Evolutionary conservation across 257 asterid genomes (phyloP), one percentile per base, ranked within the genome.

Genomic region (Solanum paucissectum): DNA sequence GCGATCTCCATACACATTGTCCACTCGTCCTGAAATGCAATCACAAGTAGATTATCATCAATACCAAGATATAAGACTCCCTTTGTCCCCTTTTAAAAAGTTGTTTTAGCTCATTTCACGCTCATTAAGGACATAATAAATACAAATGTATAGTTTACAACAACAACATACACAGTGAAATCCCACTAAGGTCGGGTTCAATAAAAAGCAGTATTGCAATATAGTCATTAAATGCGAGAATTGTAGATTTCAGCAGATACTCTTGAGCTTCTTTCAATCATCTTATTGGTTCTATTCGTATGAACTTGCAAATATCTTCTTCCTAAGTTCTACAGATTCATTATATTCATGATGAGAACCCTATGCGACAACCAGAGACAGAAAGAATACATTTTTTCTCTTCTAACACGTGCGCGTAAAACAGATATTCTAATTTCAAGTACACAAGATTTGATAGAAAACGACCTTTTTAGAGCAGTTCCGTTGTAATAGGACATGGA

Each of bases 1-100:
- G 42, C 99, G 98, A 89, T 97, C 99, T 72, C 99, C 99, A n/a
- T 97, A 96, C 86, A 97, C 98, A 71, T 97, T 97, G 94, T 97
- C 99, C 23, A 97, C 98, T 0, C 98, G 98, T 75, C 98, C 99
- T 97, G 92, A 16, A 90, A 40, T 46, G 58, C 87, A 46, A 88
- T 52, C 89, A 71, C 25, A 11, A 34, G 27, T 29, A 13, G 3
- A 23, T 76, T 75, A 71, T 82, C 66, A 16, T 82, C 52, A 64
- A n/a, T 68, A 76, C 46, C n/a, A 29, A 42, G 42, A 68, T 87
- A 85, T 83, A 72, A 87, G 5, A 1, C 12, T 71, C 13, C 40
- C 38, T 32, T 9, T 29, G 6, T 16, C n/a, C 77, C 42, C 36
- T 71, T 71, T 32, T 69, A 32, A 69, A 69, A 8, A 7, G 40